Evolutionary conservation across 495 filamentous ascomycete genomes (phyloP).

Genomic region (Penicillium egyptiacum): DNA sequence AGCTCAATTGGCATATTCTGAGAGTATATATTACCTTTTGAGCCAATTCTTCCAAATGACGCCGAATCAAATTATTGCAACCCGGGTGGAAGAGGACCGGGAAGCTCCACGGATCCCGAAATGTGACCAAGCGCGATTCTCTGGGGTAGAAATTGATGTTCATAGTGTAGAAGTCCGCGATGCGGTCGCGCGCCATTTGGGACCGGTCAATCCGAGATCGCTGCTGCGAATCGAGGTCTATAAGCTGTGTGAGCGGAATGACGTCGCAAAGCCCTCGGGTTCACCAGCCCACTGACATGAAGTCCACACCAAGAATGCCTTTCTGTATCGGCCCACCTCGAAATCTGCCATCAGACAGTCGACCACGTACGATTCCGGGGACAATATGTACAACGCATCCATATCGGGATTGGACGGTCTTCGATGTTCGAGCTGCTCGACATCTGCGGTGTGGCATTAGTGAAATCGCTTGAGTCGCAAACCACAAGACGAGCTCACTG

Average conservation of each 20-base stretch:
- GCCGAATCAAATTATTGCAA: conserved; percentile 78
- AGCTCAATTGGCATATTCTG: neutral
- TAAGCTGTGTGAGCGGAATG: conserved; percentile 18
- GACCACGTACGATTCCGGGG: conserved; percentile 79
- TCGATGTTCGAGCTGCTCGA: conserved; percentile 86
- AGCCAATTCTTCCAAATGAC: conserved; percentile 78
- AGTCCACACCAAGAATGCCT: conserved; percentile 80
- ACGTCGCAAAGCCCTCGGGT: conserved; percentile 8
- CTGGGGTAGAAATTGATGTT: conserved; percentile 85
- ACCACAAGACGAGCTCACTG: conserved; percentile 56
- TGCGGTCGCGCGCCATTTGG: conserved; percentile 63
- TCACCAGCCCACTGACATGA: conserved; percentile 52
- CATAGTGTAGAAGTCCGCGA: conserved; percentile 69
- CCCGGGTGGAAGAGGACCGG: conserved; percentile 86
- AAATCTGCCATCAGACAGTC: conserved; percentile 93
- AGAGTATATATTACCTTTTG: conserved; percentile 66
- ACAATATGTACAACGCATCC: conserved; percentile 91
- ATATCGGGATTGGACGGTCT: conserved; percentile 77
- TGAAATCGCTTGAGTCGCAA: conserved; percentile 19
- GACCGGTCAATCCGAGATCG: conserved; percentile 58
- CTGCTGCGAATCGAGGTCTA: conserved; percentile 56
- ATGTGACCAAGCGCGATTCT: conserved; percentile 88
- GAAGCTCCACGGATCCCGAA: conserved; percentile 93
- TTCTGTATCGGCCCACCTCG: conserved; percentile 74
- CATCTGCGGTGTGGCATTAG: conserved; percentile 57